Evolutionary conservation across 768 basidiomycete genomes (phyloP), one percentile per base, ranked within the genome.

Genomic region (Tremella yokohamensis): DNA sequence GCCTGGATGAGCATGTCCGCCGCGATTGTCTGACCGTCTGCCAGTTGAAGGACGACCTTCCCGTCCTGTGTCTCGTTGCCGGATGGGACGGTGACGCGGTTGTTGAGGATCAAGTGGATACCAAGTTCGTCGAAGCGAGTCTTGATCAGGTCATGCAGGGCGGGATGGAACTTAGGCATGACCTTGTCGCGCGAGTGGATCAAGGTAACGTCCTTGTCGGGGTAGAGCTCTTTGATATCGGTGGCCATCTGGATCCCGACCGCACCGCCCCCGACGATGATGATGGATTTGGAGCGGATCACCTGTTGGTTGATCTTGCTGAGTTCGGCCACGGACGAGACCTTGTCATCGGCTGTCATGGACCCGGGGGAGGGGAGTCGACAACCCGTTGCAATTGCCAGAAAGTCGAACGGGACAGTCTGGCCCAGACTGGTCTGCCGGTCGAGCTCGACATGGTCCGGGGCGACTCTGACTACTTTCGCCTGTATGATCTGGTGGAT

Each of bases 181-280:
- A 52, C 22, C 51, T 52, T 24, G 26, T 18, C 34, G 26, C 51
- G 37, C 11, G 29, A 37, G 29, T 52, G 51, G 19, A 52, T 37
- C 24, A 52, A 2, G 13, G 34, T 34, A 7, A 52, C 51, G 19
- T 34, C 18, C 18, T 52, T 52, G n/a, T 11, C 34, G 8, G 51
- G 51, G 34, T 52, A 52, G 13, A 52, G n/a, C 24, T 34, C 34
- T 19, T 37, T 34, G 51, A 52, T 38, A 38, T 52, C 51, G 29
- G 26, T 19, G 8, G 51, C 51, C 22, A 52, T 24, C 34, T 52
- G 51, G n/a, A 34, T 19, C 9, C 51, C 51, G 29, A 52, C 51
- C 1, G 51, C 51, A n/a, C 51, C 51, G 37, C 51, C 51, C 13
- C 51, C 51, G n/a, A 52, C n/a, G 51, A 52, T 52, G 24, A 34